Conservation (phyloP, 768 basidiomycete genomes). For the Inosperma sp. region DNA sequence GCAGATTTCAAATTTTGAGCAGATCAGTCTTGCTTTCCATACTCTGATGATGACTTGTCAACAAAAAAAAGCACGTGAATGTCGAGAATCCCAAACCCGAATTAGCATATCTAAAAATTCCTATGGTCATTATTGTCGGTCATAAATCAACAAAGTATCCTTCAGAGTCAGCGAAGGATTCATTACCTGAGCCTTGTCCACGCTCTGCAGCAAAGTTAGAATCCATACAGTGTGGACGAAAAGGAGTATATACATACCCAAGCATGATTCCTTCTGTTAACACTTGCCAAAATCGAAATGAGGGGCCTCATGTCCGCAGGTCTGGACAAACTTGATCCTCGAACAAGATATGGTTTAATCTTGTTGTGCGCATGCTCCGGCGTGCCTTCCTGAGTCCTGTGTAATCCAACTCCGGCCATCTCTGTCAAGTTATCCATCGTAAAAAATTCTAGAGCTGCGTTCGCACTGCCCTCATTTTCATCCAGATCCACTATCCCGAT, state of each 20-base stretch:
- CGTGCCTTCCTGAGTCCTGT: neutral
- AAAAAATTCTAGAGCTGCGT: conserved; percentile 9
- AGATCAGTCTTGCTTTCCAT: too few relatives aligned
- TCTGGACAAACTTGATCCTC: neutral
- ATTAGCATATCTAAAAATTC: conserved; percentile 5
- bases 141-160: neutral
- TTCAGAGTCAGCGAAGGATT: neutral
- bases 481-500: too few relatives aligned
- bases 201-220: neutral
- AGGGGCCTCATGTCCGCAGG: neutral
- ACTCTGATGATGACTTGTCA: too few relatives aligned
- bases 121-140: neutral
- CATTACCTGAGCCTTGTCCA: conserved; percentile 5
- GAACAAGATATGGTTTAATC: neutral
- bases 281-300: conserved; percentile 5
- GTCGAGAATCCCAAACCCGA: too few relatives aligned
- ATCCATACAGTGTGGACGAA: neutral
- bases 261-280: neutral
- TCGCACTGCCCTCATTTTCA: neutral
- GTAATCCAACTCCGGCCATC: conserved; percentile 13
- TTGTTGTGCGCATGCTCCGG: conserved; percentile 5
- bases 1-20: too few relatives aligned
- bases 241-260: too few relatives aligned
- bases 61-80: too few relatives aligned
- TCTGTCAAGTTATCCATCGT: conserved; percentile 16